Conservation (phyloP, 2,329 filamentous ascomycete genomes). For the Claviceps lovelessii region DNA sequence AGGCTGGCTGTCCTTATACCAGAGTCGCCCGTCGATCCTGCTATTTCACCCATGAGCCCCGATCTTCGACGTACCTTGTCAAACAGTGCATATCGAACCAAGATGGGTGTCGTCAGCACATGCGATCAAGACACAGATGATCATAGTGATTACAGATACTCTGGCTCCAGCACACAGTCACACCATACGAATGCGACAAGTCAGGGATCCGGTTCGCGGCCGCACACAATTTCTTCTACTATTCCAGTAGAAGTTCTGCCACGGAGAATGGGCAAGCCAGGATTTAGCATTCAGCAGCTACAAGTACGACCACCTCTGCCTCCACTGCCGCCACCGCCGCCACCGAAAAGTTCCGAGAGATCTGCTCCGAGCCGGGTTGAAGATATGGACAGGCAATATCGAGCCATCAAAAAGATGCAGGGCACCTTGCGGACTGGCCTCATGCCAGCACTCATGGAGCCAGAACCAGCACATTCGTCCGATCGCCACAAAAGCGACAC, state of each 20-base stretch:
- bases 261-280: background rate
- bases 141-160: conserved; percentile 7
- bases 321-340: background rate
- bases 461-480: background rate
- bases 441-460: background rate
- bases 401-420: background rate
- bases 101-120: conserved; percentile 1
- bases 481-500: background rate
- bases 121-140: conserved; percentile 5
- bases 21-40: conserved; percentile 9
- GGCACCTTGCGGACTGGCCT: background rate
- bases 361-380: conserved; percentile 1
- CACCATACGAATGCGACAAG: conserved; percentile 4
- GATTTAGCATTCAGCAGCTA: conserved; percentile 1
- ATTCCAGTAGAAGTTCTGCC: conserved; percentile 8
- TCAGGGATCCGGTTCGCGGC: conserved; percentile 3
- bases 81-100: background rate
- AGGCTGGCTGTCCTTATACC: conserved; percentile 5
- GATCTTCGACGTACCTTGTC: background rate
- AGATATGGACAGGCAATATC: conserved; percentile 6
- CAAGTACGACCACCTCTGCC: conserved; percentile 2
- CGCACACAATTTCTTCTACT: conserved; percentile 6
- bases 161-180: conserved; percentile 9
- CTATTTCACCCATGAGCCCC: conserved; percentile 5
- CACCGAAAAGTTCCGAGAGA: background rate